These are phyloP conservation scores for Aspergillus tubingensis DNA, from an alignment of 2,329 filamentous ascomycete species.

Conservation along the genomic window DNA sequence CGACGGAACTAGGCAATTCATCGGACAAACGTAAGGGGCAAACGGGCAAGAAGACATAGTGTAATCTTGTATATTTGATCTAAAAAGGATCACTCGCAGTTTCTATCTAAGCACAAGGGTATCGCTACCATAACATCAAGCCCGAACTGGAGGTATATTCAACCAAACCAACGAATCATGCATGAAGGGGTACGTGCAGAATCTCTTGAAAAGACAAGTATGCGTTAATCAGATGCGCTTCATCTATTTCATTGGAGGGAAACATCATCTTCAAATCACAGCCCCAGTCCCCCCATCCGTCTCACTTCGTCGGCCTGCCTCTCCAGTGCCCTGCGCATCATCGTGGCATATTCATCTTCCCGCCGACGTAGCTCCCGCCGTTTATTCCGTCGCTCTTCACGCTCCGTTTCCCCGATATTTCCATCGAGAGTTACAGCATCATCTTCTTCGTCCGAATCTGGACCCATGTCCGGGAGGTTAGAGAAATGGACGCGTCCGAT, in stretches of 20 bases:
- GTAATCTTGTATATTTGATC: not conserved
- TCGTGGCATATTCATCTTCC: conserved; percentile 62
- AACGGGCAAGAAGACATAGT: not conserved
- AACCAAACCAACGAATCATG: not conserved
- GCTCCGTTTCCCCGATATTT: conserved; percentile 29
- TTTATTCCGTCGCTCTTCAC: conserved; percentile 33
- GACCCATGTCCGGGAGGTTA: conserved; percentile 36
- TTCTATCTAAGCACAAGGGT: conserved; percentile 4
- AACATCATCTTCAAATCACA: not conserved
- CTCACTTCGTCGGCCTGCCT: conserved; percentile 76
- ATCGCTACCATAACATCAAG: conserved; percentile 1
- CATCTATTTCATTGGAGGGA: not conserved
- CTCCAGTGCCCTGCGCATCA: conserved; percentile 74
- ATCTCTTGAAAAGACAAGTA: not conserved
- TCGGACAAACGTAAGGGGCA: not conserved
- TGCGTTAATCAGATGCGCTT: not conserved
- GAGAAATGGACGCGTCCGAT: conserved; percentile 72
- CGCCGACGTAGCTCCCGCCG: conserved; percentile 37
- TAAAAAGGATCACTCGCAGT: not conserved
- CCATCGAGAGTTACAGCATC: conserved; percentile 32
- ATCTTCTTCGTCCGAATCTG: conserved; percentile 42
- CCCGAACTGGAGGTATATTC: not conserved
- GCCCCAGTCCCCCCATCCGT: conserved; percentile 59
- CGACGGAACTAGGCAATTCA: not conserved
- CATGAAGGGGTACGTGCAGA: not conserved